A percentile compares a stretch with the other conserved stretches of the same genome.
These are phyloP conservation scores for Fonsecaea monophora DNA, from an alignment of 2,329 filamentous ascomycete species.

Conservation along the genomic window DNA sequence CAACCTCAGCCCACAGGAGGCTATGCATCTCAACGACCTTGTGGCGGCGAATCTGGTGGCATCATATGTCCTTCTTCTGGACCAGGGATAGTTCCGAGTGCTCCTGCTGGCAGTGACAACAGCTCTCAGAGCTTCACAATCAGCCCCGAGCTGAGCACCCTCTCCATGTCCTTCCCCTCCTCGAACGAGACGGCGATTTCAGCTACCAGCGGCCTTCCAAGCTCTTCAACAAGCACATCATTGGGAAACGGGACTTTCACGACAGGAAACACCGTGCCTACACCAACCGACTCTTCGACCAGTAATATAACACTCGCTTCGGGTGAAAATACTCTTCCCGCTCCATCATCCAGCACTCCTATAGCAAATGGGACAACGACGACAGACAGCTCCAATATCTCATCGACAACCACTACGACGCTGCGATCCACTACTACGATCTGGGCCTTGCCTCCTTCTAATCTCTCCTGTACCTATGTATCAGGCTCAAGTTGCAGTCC, in stretches of 20 bases:
- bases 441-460: not conserved
- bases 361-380: not conserved
- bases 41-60: conserved; percentile 10
- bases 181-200: not conserved
- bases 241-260: conserved; percentile 9
- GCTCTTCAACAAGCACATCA: conserved; percentile 5
- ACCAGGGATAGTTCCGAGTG: not conserved
- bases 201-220: not conserved
- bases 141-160: conserved; percentile 21
- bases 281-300: not conserved
- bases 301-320: conserved; percentile 5
- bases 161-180: not conserved
- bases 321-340: not conserved
- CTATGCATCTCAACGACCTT: conserved; percentile 2
- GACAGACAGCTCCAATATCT: conserved; percentile 7
- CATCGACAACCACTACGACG: conserved; percentile 5
- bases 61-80: conserved; percentile 13
- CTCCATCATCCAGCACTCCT: conserved; percentile 4
- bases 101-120: not conserved
- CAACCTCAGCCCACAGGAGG: not conserved
- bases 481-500: conserved; percentile 16
- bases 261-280: not conserved
- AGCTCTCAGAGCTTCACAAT: conserved; percentile 9
- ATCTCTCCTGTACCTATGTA: conserved; percentile 12
- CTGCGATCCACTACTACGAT: conserved; percentile 4